Evolutionary conservation across 148 eudicot species (phyloP), one percentile per base, ranked within the genome.

Genomic region (Vaccinium myrtillus): DNA sequence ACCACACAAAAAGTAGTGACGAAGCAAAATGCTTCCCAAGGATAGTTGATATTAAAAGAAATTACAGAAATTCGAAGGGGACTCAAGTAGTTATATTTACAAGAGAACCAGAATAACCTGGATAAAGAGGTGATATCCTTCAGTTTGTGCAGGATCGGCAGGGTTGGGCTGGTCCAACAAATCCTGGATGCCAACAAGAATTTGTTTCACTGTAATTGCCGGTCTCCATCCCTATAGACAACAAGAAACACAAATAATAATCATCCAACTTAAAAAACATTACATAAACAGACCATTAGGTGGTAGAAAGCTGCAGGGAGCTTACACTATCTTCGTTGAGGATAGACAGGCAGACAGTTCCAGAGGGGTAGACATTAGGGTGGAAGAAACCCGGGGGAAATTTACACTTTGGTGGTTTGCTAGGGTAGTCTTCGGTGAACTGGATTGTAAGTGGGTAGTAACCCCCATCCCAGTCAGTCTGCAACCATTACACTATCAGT

Each of bases 391-490:
- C 94, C 56, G 81, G 88, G 56, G 95, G 98, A 39, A 95, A 93
- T 86, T 91, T 92, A 86, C 98, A 95, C 83, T 91, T 93, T 0
- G 98, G 98, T 36, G 98, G 96, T 85, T 95, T 95, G 92, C 95
- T 95, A n/a, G 98, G 98, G 76, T 95, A 95, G 79, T 95, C 98
- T 81, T 95, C 98, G 56, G 91, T 92, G 85, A 95, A 95, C 61
- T 88, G 83, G 90, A 95, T 90, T 9, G 96, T 91, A n/a, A 95
- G 75, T 4, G 98, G 98, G 78, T 89, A 95, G 82, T 83, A 88
- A 53, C 98, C 98, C 46, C 95, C 96, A 39, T 93, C 98, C 98
- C 98, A 95, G 67, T 95, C 98, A 86, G 98, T 95, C 98, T 94
- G 93, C 85, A 71, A 80, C 30, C 36, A 94, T 93, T 87, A 94